Evolutionary conservation across 805 yeast genomes (phyloP), one percentile per base, ranked within the genome.

Genomic region (Metschnikowia lachancei): DNA sequence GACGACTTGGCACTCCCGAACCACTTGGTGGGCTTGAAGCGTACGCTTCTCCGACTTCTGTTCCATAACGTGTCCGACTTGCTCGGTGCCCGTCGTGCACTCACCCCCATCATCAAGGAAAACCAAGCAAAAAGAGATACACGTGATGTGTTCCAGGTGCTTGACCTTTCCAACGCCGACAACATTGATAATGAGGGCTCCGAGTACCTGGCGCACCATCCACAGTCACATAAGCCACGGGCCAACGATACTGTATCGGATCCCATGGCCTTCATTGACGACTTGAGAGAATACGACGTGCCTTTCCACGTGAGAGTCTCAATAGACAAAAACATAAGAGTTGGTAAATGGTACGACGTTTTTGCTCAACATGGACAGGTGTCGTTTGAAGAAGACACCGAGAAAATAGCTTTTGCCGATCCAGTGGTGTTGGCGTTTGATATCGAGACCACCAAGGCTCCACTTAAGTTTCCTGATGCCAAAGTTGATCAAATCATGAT

Each of bases 341-440:
- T 91, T 9, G 98, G 99, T 14, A 91, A 91, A 65, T 94, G 99
- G 99, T 94, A 92, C 63, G 77, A 79, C 22, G 92, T 91, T 1
- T 78, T 78, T 39, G 85, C 85, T 4, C 75, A 73, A 16, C 78
- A 81, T 37, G 83, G 83, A 0, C 71, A 74, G 12, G 69, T 82
- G 3, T 67, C 66, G 9, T 64, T 87, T 22, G 72, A 68, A 14
- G 90, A 84, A 58, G 78, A 83, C 49, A 71, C 76, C 14, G 89
- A 86, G 28, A 83, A 85, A 56, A 83, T 91, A 40, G 95, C 95
- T 32, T 95, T 95, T 67, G 96, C 99, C 3, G 99, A 94, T 63
- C 98, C 98, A 0, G 97, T 94, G 7, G 92, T 95, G 1, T 64
- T 94, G 60, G 99, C 99, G 0, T 94, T 88, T 62, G 99, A 94